Base-by-base conservation (phyloP, 2,329 filamentous ascomycete genomes). In the Hortaea sp. region DNA sequence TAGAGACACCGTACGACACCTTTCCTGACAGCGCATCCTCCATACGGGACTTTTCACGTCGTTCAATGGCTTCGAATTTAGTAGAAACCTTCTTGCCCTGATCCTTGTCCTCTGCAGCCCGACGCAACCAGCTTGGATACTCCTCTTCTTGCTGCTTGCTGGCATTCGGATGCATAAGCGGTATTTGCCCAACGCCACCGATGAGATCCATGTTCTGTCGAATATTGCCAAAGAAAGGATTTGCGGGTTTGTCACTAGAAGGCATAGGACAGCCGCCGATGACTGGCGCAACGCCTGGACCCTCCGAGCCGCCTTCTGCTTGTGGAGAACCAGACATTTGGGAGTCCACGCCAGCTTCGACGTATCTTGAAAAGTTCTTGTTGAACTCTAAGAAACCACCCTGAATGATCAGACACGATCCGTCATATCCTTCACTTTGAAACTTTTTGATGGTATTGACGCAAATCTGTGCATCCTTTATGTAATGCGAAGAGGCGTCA, bases 201-300 rank as follows among this genome's bases (percentile, higher is more conserved):
- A 94, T 84, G 12, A 98, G 73, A 60, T 97, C 92, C 79, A 94
- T 90, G 53, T 97, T 95, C 64, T 97, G 92, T 39, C 92, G 81
- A 57, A 98, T 97, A 53, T 95, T 97, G 50, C 82, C 81, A 64
- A 97, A 97, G 69, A 98, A 97, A 0, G 90, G 89, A 57, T 94
- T 94, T 0, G 81, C 75, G 1, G 79, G 78, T 49, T 80, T 81
- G 53, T 79, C 75, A 0, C 78, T 75, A 35, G 71, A 70, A 1
- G 92, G 92, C 63, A 97, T 80, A 49, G 80, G 78, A 52, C 94
- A 94, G 5, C 90, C 90, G 48, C 90, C 92, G 48, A 88, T 85
- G n/a, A 95, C 84, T 1, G 86, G 85, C 1, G 83, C 77, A 35
- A 88, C 72, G 12, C 72, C 74, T 11, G 76, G 74, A 5, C 73